These are phyloP conservation scores for Halophytophthora batemanensis DNA, from an alignment of 352 stramenopile species.

Conservation along the genomic window DNA sequence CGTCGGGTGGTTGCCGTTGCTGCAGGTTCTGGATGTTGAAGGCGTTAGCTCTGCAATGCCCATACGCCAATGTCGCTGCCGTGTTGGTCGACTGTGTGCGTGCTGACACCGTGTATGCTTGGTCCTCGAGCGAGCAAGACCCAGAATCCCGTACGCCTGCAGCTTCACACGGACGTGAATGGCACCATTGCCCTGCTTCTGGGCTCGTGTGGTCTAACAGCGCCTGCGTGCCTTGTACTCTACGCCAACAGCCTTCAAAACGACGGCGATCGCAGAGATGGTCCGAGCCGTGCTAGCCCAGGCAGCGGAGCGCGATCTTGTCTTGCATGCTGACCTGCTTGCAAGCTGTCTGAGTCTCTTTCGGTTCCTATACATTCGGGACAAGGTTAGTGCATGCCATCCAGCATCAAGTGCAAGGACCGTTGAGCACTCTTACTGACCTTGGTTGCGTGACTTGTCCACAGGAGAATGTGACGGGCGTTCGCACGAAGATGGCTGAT, in stretches of 20 bases:
- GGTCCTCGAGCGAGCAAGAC: slow-evolving; percentile 21
- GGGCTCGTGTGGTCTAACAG: no score
- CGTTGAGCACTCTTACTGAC: neutral
- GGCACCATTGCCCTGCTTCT: slow-evolving; percentile 14
- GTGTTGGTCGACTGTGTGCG: slow-evolving; percentile 64
- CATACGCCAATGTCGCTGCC: slow-evolving; percentile 69
- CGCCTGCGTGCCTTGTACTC: neutral
- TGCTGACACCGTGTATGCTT: slow-evolving; percentile 36
- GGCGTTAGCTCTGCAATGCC: slow-evolving; percentile 46
- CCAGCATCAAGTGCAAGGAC: slow-evolving; percentile 1
- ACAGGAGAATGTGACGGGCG: slow-evolving; percentile 34
- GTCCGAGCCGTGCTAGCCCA: slow-evolving; percentile 33
- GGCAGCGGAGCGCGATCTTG: slow-evolving; percentile 54
- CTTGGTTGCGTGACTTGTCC: neutral
- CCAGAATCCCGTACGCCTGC: slow-evolving; percentile 28
- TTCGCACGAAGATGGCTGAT: slow-evolving; percentile 16
- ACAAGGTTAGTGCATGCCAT: slow-evolving; percentile 46
- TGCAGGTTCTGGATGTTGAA: slow-evolving; percentile 48
- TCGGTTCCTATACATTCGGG: slow-evolving; percentile 59
- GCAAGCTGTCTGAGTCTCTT: slow-evolving; percentile 65
- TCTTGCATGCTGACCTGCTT: slow-evolving; percentile 56
- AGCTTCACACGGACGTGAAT: neutral
- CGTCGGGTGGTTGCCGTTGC: neutral
- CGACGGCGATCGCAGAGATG: slow-evolving; percentile 24
- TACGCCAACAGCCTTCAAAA: slow-evolving; percentile 21